Conservation (phyloP, 345 rosid species). For the Eucalyptus cloeziana region DNA sequence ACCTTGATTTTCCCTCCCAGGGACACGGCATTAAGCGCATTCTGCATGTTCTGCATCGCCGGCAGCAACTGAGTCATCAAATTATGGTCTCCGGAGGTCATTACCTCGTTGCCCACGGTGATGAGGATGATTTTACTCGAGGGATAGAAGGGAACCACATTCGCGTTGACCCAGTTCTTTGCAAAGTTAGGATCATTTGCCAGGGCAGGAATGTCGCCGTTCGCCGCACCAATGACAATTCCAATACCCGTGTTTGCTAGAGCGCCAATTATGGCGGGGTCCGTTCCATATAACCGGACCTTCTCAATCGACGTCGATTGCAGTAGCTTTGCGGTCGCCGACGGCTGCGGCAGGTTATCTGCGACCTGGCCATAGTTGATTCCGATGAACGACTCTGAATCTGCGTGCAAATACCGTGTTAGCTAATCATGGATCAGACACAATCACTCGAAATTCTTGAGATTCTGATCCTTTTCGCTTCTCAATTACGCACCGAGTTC, state of each 20-base stretch:
- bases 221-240: conserved; percentile 55
- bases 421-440: neutral
- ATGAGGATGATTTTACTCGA: conserved; percentile 71
- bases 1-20: conserved; percentile 68
- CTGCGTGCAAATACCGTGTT: conserved; percentile 9
- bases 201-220: conserved; percentile 64
- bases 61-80: conserved; percentile 60
- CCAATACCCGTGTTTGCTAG: conserved; percentile 73
- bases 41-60: conserved; percentile 72
- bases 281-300: conserved; percentile 65
- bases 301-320: conserved; percentile 64
- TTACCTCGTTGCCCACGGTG: conserved; percentile 70
- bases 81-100: conserved; percentile 27
- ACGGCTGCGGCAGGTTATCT: conserved; percentile 71
- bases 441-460: neutral
- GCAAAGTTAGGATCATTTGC: conserved; percentile 67
- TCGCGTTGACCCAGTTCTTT: conserved; percentile 47
- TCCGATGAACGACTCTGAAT: conserved; percentile 65
- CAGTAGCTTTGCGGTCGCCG: conserved; percentile 64
- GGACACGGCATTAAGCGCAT: conserved; percentile 47
- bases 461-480: neutral
- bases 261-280: conserved; percentile 62
- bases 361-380: conserved; percentile 80
- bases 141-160: conserved; percentile 66
- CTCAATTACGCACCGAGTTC: neutral